Evolutionary conservation across 2,329 filamentous ascomycete genomes (phyloP), one percentile per base, ranked within the genome.

Genomic region (Scortechinia acanthostroma): DNA sequence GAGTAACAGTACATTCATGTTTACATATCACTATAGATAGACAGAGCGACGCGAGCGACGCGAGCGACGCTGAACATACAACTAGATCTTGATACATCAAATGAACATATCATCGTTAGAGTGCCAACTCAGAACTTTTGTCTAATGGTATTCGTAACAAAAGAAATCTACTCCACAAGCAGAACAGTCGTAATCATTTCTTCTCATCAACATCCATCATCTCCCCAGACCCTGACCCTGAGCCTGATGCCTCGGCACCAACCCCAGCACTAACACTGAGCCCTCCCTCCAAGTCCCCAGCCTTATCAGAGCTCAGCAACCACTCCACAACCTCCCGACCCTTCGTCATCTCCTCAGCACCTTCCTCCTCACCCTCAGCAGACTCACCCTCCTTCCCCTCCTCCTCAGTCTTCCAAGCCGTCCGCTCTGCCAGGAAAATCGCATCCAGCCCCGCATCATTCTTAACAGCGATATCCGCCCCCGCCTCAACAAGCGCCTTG

Each of bases 261-360:
- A n/a, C 10, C n/a, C 25, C 25, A 10, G 25, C 6, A 17, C 35
- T 19, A 6, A 15, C 35, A 6, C 17, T 19, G 20, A 19, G 13
- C 14, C 35, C 35, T 15, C 17, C 6, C 35, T 40, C 35, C 35
- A 40, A 40, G 6, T 10, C 35, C 14, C 10, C 35, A 13, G 10
- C 35, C 35, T 40, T 40, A 10, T 40, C 35, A 13, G 35, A 40
- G 17, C 35, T 40, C 35, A 40, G 20, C 10, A 40, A 19, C 35
- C 35, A 40, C 35, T 40, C 35, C 10, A 19, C 35, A 10, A 40
- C 35, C 6, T 10, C 10, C 17, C 35, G 14, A 6, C 35, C 35
- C 17, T 10, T 6, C 10, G 35, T 15, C 35, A 40, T 40, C 17
- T 10, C 17, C 17, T 19, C 10, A 19, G 10, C 6, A 10, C 20